These are phyloP conservation scores for Diplodia sapinea DNA, from an alignment of 2,329 filamentous ascomycete species.

Conservation along the genomic window DNA sequence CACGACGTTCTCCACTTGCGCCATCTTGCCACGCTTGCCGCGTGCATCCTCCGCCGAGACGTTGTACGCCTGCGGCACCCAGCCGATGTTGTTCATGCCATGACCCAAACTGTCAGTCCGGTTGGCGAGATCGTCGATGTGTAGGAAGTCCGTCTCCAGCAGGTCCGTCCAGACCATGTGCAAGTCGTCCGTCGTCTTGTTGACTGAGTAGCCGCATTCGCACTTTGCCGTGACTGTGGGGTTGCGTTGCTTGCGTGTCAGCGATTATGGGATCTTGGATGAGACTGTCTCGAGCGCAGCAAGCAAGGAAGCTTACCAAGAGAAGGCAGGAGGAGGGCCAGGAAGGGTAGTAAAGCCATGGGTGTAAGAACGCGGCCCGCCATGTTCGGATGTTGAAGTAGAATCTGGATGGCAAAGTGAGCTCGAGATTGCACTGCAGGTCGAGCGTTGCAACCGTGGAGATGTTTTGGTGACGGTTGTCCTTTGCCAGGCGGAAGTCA, in stretches of 20 bases:
- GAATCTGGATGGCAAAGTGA: not conserved
- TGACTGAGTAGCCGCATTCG: constrained; percentile 73
- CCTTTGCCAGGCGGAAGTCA: not conserved
- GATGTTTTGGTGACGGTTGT: not conserved
- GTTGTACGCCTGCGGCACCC: constrained; percentile 72
- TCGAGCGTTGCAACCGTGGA: not conserved
- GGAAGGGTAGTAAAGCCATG: not conserved
- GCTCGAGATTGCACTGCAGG: not conserved
- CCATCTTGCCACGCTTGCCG: constrained; percentile 71
- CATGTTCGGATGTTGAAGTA: constrained; percentile 4
- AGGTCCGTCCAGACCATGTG: constrained; percentile 68
- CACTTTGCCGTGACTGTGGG: constrained; percentile 58
- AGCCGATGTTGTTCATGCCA: constrained; percentile 54
- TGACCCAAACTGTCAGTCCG: too few relatives aligned
- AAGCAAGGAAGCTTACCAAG: not conserved
- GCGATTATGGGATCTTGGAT: not conserved
- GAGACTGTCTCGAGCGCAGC: not conserved
- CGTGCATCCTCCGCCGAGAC: constrained; percentile 62
- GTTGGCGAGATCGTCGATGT: constrained; percentile 52
- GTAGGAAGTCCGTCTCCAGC: constrained; percentile 74
- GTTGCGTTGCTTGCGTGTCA: not conserved
- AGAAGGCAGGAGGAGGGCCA: not conserved
- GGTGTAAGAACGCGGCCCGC: not conserved
- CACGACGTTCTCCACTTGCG: constrained; percentile 62
- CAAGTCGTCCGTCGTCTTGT: constrained; percentile 49